Conservation (phyloP, 768 basidiomycete species). For the Macrocybe gigantea region DNA sequence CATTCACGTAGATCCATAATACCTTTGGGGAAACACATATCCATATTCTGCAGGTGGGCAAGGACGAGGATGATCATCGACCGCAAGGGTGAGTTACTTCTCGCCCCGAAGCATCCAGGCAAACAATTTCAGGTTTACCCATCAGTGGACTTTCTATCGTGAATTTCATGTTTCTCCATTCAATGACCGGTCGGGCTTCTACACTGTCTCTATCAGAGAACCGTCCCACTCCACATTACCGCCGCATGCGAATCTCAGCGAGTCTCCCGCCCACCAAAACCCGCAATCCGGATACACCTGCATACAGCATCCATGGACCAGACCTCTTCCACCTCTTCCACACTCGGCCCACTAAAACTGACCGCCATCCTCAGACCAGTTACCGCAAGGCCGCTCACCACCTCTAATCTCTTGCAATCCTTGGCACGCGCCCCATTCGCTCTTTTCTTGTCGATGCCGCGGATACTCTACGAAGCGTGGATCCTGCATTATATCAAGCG, state of each 20-base stretch:
- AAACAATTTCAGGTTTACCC: conserved; percentile 36
- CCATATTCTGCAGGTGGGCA: conserved; percentile 43
- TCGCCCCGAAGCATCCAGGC: not conserved
- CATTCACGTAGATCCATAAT: conserved; percentile 50
- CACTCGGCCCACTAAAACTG: conserved; percentile 40
- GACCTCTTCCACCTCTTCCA: conserved; percentile 8
- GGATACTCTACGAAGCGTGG: conserved; percentile 61
- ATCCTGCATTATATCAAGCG: conserved; percentile 53
- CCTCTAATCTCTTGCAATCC: conserved; percentile 27
- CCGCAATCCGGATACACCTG: conserved; percentile 37
- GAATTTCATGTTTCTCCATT: conserved; percentile 76
- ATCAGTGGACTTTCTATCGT: conserved; percentile 62
- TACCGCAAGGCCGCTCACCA: conserved; percentile 31
- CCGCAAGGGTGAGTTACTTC: conserved; percentile 24
- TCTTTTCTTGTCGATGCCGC: conserved; percentile 47
- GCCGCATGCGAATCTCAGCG: conserved; percentile 8
- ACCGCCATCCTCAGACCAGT: conserved; percentile 40
- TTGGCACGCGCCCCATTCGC: conserved; percentile 42
- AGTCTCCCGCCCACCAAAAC: conserved; percentile 17
- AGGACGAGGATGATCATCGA: conserved; percentile 33
- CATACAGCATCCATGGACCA: conserved; percentile 14
- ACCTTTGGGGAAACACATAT: conserved; percentile 69
- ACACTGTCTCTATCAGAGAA: conserved; percentile 46
- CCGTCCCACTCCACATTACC: conserved; percentile 33
- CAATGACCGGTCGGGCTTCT: conserved; percentile 65